Evolutionary conservation across 257 asterid genomes (phyloP).

Genomic region (Nicotiana obtusifolia): DNA sequence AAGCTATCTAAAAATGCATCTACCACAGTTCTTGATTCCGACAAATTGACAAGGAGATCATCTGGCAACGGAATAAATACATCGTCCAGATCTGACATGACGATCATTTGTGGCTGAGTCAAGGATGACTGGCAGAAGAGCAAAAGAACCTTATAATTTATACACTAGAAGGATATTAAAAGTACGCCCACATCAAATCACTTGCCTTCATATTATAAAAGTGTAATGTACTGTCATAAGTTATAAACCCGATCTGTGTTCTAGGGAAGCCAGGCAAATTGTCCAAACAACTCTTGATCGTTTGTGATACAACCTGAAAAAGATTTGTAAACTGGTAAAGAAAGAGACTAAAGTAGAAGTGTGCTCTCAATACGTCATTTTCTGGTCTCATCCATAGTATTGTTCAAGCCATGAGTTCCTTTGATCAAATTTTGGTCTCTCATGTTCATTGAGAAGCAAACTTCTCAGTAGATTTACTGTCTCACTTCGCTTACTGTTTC

Average conservation of each 20-base stretch:
- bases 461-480: no score
- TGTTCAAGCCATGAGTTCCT: no score
- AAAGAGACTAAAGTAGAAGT: no score
- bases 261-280: slow-evolving; percentile 76
- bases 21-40: slow-evolving; percentile 84
- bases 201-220: slow-evolving; percentile 90
- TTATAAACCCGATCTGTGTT: slow-evolving; percentile 89
- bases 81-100: slow-evolving; percentile 76
- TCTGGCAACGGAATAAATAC: slow-evolving; percentile 67
- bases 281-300: slow-evolving; percentile 85
- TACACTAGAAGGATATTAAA: background rate
- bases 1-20: slow-evolving; percentile 89
- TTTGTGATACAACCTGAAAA: slow-evolving; percentile 79
- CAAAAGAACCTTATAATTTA: slow-evolving; percentile 14
- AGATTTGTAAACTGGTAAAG: background rate
- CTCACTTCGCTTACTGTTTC: no score
- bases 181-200: background rate
- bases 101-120: slow-evolving; percentile 81
- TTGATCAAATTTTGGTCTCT: no score
- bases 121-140: slow-evolving; percentile 63
- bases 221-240: slow-evolving; percentile 88
- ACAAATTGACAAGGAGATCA: slow-evolving; percentile 91
- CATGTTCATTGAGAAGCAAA: no score
- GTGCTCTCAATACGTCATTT: no score
- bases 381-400: no score